Percentiles rank a stretch among this genome's conserved stretches.
Evolutionary conservation across 208 protist genomes (phyloP).

Genomic region (Leishmania tarentolae): DNA sequence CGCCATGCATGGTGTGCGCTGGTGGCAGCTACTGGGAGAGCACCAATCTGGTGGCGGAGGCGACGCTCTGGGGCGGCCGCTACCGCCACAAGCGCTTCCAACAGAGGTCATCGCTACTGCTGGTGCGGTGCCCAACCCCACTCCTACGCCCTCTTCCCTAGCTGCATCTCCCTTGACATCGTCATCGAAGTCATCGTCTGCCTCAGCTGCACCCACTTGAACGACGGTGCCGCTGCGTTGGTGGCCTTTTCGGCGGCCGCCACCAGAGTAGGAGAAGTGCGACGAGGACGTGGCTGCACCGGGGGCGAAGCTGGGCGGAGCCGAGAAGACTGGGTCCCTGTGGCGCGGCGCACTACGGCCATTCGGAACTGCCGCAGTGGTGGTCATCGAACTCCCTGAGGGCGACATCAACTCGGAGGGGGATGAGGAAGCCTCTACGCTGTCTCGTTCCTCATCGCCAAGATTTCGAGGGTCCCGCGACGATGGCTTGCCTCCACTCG

Average conservation of each 20-base stretch:
- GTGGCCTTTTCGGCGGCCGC: conserved; percentile 4
- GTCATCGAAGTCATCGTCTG: background rate
- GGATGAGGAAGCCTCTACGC: background rate
- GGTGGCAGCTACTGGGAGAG: conserved; percentile 67
- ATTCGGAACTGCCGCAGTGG: conserved; percentile 2
- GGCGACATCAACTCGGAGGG: background rate
- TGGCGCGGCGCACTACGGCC: background rate
- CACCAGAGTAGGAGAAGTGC: background rate
- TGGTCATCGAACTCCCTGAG: background rate
- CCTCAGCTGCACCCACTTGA: conserved; percentile 14
- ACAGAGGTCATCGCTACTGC: conserved; percentile 6
- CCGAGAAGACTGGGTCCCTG: background rate
- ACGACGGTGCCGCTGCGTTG: conserved; percentile 16
- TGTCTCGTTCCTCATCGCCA: conserved; percentile 20
- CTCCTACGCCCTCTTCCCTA: background rate
- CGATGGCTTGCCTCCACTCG: background rate
- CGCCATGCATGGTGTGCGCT: conserved; percentile 79
- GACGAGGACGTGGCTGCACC: background rate
- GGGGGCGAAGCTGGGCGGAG: background rate
- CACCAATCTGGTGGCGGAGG: conserved; percentile 32
- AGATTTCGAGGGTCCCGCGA: conserved; percentile 18
- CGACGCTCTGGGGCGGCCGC: background rate
- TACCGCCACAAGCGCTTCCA: background rate
- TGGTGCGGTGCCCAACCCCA: background rate
- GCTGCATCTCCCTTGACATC: background rate